Evolutionary conservation across 192 early-diverging fungal species (phyloP).

Genomic region (Backusella sp.): DNA sequence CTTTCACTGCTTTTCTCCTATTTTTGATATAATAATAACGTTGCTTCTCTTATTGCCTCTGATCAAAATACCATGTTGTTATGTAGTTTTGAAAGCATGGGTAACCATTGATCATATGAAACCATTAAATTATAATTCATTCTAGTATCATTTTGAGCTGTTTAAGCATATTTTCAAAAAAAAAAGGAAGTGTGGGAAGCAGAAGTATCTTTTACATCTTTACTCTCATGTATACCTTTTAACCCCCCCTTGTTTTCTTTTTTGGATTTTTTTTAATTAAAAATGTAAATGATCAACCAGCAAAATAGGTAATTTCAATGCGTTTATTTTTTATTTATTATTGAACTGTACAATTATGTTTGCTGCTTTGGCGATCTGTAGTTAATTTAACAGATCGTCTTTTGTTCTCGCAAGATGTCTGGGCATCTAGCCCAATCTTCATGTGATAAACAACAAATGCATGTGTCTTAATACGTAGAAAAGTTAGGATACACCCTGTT

Average conservation of each 20-base stretch:
- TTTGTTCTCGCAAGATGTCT: conserved; percentile 16
- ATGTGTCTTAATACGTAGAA: conserved; percentile 7
- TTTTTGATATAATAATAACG: neutral
- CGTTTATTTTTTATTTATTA: neutral
- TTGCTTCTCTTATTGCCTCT: neutral
- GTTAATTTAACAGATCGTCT: neutral
- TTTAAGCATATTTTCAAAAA: neutral
- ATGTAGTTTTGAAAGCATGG: neutral
- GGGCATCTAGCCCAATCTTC: conserved; percentile 19
- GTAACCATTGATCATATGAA: neutral
- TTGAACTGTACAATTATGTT: neutral
- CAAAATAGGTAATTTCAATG: neutral
- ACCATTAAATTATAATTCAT: too few relatives aligned
- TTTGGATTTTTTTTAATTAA: neutral
- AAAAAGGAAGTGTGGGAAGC: neutral
- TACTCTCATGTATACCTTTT: neutral
- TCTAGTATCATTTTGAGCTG: neutral
- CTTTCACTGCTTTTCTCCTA: neutral
- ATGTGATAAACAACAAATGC: conserved; percentile 15
- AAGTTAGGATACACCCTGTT: neutral
- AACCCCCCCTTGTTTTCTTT: neutral
- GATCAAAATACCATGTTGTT: neutral
- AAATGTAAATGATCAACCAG: neutral
- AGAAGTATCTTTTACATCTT: neutral
- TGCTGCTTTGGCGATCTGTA: neutral